phyloP scores from a whole-genome alignment of 176 grass and related monocot genomes.

The Carex kokanica region DNA sequence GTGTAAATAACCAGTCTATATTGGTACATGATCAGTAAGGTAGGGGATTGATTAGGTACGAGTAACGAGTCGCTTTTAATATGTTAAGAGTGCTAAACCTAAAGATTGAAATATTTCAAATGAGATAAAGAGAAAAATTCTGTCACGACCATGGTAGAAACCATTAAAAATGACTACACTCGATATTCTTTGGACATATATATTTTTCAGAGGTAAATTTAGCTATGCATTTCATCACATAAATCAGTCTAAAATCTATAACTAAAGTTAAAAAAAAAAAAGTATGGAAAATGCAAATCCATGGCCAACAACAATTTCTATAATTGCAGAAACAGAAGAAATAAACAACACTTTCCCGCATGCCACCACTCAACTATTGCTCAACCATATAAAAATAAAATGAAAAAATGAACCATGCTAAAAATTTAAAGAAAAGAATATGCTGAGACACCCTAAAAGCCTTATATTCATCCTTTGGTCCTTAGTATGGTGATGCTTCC shows the following conservation, averaged over 20 bases:
- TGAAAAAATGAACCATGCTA: constrained; percentile 14
- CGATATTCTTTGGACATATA: background rate
- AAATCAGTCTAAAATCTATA: constrained; percentile 14
- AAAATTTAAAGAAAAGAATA: constrained; percentile 20
- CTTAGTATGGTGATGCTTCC: constrained; percentile 95
- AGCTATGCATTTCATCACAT: background rate
- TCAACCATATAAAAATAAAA: constrained; percentile 9
- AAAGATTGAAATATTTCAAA: background rate
- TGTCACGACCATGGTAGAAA: background rate
- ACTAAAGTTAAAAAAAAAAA: constrained; percentile 10
- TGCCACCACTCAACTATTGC: background rate
- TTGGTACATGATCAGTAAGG: too few species aligned
- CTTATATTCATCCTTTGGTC: constrained; percentile 60
- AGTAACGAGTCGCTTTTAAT: background rate
- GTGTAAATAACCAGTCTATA: too few species aligned
- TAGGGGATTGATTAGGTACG: background rate
- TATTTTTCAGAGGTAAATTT: background rate
- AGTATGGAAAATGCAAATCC: background rate
- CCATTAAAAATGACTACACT: background rate
- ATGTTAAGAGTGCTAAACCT: background rate
- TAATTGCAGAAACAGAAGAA: constrained; percentile 13
- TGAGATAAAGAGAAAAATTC: background rate
- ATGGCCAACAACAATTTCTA: constrained; percentile 11
- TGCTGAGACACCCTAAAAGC: background rate
- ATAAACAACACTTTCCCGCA: background rate